phyloP scores from a whole-genome alignment of 2,329 filamentous ascomycete species.

The Cryphonectria radicalis region DNA sequence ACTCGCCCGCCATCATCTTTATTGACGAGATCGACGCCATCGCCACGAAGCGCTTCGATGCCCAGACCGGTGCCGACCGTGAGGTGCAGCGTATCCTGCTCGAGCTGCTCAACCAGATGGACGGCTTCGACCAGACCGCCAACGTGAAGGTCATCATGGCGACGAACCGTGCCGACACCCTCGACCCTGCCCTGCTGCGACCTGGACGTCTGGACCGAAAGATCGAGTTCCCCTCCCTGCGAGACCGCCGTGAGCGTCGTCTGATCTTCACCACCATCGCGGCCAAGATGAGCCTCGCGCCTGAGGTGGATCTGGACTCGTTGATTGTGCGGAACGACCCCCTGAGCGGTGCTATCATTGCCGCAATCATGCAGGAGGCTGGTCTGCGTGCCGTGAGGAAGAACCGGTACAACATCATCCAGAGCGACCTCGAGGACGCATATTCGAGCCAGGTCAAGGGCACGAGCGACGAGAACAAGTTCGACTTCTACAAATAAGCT shows the following conservation, averaged over 20 bases:
- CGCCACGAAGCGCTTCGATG: conserved; percentile 98
- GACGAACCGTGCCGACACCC: conserved; percentile 95
- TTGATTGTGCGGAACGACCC: conserved; percentile 97
- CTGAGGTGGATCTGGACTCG: conserved; percentile 94
- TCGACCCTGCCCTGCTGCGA: conserved; percentile 92
- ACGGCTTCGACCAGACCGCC: conserved; percentile 97
- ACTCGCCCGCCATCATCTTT: conserved; percentile 98
- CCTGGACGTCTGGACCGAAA: conserved; percentile 96
- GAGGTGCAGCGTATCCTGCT: conserved; percentile 98
- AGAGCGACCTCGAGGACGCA: conserved; percentile 93
- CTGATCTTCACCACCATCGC: conserved; percentile 98
- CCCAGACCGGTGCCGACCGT: conserved; percentile 95
- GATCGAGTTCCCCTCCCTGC: conserved; percentile 96
- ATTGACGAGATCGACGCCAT: conserved; percentile 99
- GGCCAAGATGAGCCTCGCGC: conserved; percentile 93
- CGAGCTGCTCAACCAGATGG: conserved; percentile 98
- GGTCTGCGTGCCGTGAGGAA: conserved; percentile 92
- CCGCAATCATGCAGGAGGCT: conserved; percentile 99
- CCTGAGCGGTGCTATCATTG: conserved; percentile 91
- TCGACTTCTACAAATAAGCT: conserved; percentile 86
- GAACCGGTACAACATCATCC: conserved; percentile 99
- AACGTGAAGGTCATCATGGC: conserved; percentile 99
- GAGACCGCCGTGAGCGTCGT: conserved; percentile 90
- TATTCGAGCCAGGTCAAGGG: conserved; percentile 97
- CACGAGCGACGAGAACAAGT: conserved; percentile 68